Conservation (phyloP, 2,329 filamentous ascomycete genomes). For the Byssothecium circinans region DNA sequence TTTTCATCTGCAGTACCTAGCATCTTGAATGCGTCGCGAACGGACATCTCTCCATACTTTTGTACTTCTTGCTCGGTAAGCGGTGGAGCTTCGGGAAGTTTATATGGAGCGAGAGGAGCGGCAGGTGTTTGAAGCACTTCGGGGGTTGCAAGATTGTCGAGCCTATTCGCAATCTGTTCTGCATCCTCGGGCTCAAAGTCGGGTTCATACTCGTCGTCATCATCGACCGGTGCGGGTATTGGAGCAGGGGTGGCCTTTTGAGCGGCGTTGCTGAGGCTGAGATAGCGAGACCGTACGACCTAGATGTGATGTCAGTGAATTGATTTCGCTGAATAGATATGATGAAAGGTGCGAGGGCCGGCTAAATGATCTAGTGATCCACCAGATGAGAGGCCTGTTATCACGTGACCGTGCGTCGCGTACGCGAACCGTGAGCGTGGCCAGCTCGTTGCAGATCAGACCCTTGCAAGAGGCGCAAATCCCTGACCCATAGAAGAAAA, state of each 20-base stretch:
- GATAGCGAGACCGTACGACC: constrained; percentile 47
- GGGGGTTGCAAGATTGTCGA: constrained; percentile 68
- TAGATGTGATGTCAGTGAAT: constrained; percentile 25
- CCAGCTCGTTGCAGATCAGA: not conserved
- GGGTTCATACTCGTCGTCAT: constrained; percentile 92
- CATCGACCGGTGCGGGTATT: constrained; percentile 53
- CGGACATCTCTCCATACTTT: constrained; percentile 73
- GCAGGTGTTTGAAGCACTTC: constrained; percentile 49
- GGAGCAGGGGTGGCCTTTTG: constrained; percentile 26
- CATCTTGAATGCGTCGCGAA: constrained; percentile 76
- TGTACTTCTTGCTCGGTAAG: constrained; percentile 71
- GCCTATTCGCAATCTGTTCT: constrained; percentile 75
- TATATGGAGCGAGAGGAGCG: constrained; percentile 67
- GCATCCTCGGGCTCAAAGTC: constrained; percentile 79
- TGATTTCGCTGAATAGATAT: not conserved
- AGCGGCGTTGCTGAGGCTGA: constrained; percentile 39
- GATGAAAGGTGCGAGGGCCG: not conserved
- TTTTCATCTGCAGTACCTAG: constrained; percentile 72
- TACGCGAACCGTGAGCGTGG: not conserved
- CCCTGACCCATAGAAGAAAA: not conserved
- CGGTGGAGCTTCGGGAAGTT: constrained; percentile 73
- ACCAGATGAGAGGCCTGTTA: not conserved
- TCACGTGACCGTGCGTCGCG: constrained; percentile 10
- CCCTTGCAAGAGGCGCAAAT: not conserved
- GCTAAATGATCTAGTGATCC: not conserved